Evolutionary conservation across 192 early-diverging fungal genomes (phyloP).

Genomic region (Coemansia interrupta): DNA sequence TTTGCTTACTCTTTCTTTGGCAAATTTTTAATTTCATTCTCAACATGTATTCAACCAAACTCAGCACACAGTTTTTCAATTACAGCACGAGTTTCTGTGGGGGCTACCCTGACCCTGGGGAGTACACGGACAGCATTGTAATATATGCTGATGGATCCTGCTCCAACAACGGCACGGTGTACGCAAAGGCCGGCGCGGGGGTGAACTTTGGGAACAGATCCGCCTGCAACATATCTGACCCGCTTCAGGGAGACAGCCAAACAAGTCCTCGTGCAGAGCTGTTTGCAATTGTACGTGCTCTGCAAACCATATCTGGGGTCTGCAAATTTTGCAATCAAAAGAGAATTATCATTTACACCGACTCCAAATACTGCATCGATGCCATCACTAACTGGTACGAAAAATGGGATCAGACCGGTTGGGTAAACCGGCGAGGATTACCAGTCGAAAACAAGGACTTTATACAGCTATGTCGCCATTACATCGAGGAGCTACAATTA

Average conservation of each 20-base stretch:
- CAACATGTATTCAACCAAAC: too few relatives aligned
- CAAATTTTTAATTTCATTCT: too few relatives aligned
- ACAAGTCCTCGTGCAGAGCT: slow-evolving; percentile 11
- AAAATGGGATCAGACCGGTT: not conserved
- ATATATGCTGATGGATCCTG: slow-evolving; percentile 56
- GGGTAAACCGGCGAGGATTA: not conserved
- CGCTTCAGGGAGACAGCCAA: slow-evolving; percentile 7
- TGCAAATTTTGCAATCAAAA: too few relatives aligned
- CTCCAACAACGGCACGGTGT: slow-evolving; percentile 40
- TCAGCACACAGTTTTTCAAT: too few relatives aligned
- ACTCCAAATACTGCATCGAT: not conserved
- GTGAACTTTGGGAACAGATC: slow-evolving; percentile 47
- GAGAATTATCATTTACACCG: not conserved
- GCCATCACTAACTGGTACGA: not conserved
- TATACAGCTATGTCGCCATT: not conserved
- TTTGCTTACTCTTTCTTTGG: too few relatives aligned
- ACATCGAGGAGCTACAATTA: not conserved
- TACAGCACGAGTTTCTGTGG: not conserved
- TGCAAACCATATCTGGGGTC: not conserved
- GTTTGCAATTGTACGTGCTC: slow-evolving; percentile 7
- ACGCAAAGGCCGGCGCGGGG: slow-evolving; percentile 52
- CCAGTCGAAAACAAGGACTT: not conserved
- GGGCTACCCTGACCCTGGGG: not conserved
- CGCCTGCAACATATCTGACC: slow-evolving; percentile 43
- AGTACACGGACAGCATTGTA: not conserved